Evolutionary conservation across 2,329 filamentous ascomycete species (phyloP), one percentile per base, ranked within the genome.

Genomic region (Aspergillus pseudoglaucus): DNA sequence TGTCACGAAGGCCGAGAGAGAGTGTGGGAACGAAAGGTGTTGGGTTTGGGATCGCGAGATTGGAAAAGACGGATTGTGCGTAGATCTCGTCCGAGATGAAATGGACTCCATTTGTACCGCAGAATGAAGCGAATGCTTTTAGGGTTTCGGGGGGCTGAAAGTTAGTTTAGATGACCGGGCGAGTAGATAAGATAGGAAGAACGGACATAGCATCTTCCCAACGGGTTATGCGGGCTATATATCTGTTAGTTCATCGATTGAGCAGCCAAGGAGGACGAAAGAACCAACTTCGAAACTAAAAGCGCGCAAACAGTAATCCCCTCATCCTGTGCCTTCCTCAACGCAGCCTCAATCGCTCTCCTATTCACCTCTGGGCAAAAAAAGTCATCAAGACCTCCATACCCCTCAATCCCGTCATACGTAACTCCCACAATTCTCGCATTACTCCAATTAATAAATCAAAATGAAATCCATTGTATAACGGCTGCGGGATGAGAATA

Each of bases 171-270:
- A n/a, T n/a, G n/a, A n/a, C n/a, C n/a, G n/a, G n/a, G n/a, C 4
- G 20, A 20, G 20, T 20, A 20, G 20, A n/a, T n/a, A 3, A 20
- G 20, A 20, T 4, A 20, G 20, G 3, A 4, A 20, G 20, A 20
- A 20, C 56, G 38, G 38, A 60, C 58, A 40, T 65, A 65, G 48
- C 57, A 65, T 47, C 51, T 54, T 50, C 65, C 63, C 12, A 66
- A 49, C 17, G 64, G 64, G 49, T 67, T 68, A 35, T 63, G 57
- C 7, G 65, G 64, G 46, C 65, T 67, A n/a, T n/a, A n/a, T n/a
- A n/a, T n/a, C n/a, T n/a, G n/a, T n/a, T n/a, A n/a, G n/a, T n/a
- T n/a, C n/a, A n/a, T n/a, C n/a, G n/a, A n/a, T n/a, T n/a, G n/a
- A n/a, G n/a, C n/a, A n/a, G n/a, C n/a, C n/a, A n/a, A n/a, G n/a